Percentiles rank a stretch among this genome's conserved stretches.
Evolutionary conservation across 345 rosid species (phyloP).

Genomic region (Excoecaria cochinchinensis): DNA sequence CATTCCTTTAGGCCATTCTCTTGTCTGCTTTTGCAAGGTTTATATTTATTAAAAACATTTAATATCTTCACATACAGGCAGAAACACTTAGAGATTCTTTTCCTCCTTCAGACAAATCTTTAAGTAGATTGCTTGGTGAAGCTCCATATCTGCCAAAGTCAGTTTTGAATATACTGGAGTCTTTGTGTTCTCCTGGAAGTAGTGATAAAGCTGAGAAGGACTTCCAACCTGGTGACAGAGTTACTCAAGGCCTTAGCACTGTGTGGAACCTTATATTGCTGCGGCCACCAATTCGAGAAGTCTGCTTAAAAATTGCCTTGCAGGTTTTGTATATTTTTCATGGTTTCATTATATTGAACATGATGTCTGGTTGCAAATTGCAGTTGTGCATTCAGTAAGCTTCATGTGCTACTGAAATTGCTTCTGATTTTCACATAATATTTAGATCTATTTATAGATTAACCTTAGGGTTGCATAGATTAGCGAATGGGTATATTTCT

Average conservation of each 20-base stretch:
- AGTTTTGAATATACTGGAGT: conserved; percentile 73
- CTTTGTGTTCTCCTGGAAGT: conserved; percentile 74
- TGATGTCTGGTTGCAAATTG: not conserved
- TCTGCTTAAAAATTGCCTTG: conserved; percentile 87
- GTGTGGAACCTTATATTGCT: conserved; percentile 84
- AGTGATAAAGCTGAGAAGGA: conserved; percentile 58
- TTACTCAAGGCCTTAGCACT: conserved; percentile 94
- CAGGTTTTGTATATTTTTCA: conserved; percentile 53
- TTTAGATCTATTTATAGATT: not conserved
- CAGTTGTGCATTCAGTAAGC: not conserved
- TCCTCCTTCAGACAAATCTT: conserved; percentile 97
- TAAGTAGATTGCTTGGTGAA: conserved; percentile 88
- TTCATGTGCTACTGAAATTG: not conserved
- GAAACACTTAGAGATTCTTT: conserved; percentile 91
- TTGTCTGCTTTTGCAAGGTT: conserved; percentile 1
- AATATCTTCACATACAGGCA: conserved; percentile 51
- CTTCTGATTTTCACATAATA: not conserved
- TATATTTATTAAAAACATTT: not conserved
- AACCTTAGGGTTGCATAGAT: not conserved
- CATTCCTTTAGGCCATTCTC: conserved; percentile 15
- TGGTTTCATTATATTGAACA: not conserved
- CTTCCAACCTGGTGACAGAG: conserved; percentile 80
- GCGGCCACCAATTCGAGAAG: conserved; percentile 83
- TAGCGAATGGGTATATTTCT: not conserved
- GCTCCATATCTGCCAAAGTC: conserved; percentile 86